Evolutionary conservation across 306 rosid species (phyloP).

Genomic region (Erythrophleum fordii): DNA sequence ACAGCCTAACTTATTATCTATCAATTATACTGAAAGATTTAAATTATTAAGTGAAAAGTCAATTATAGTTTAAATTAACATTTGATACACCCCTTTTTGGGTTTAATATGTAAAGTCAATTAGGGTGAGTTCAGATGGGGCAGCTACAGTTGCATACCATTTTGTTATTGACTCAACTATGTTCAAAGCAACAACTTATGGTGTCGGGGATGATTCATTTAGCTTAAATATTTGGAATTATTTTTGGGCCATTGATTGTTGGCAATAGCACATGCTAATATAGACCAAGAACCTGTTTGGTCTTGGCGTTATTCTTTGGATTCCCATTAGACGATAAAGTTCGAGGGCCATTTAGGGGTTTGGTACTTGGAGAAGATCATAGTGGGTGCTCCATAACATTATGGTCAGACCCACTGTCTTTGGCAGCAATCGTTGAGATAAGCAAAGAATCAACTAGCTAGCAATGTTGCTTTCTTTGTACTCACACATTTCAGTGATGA

Average conservation of each 20-base stretch:
- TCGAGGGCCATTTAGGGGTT: conserved; percentile 50
- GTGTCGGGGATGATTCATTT: conserved; percentile 30
- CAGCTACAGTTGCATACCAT: neutral
- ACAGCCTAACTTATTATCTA: neutral
- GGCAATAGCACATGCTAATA: conserved; percentile 9
- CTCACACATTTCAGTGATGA: conserved; percentile 38
- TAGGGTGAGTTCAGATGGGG: neutral
- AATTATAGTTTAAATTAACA: too few relatives aligned
- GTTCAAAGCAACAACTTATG: conserved; percentile 5
- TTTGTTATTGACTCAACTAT: neutral
- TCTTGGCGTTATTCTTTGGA: conserved; percentile 50
- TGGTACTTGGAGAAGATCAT: conserved; percentile 34
- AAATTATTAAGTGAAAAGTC: too few relatives aligned
- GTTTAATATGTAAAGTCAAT: neutral
- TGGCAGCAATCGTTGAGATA: conserved; percentile 40
- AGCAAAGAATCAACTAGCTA: conserved; percentile 38
- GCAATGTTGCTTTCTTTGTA: conserved; percentile 47
- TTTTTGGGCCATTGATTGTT: conserved; percentile 41
- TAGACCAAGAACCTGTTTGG: conserved; percentile 29
- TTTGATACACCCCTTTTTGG: too few relatives aligned
- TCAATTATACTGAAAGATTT: too few relatives aligned
- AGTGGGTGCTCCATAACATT: conserved; percentile 50
- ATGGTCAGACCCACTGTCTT: conserved; percentile 46
- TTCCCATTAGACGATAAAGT: conserved; percentile 46
- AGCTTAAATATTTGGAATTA: conserved; percentile 35